Evolutionary conservation across 1,284 basidiomycete genomes (phyloP).

Genomic region (Grifola frondosa): DNA sequence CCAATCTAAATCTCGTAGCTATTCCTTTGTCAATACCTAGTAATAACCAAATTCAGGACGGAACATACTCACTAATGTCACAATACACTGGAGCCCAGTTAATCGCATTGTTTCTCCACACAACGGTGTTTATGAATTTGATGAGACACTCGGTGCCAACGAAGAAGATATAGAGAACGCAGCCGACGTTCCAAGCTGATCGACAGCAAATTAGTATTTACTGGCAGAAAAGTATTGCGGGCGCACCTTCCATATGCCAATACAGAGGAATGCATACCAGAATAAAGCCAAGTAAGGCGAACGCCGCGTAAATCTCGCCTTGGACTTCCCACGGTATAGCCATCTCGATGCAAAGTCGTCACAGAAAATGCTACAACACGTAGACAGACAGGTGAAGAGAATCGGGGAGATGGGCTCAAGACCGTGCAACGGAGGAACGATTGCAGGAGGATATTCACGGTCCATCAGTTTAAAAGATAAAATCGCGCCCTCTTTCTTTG

Average conservation of each 20-base stretch:
- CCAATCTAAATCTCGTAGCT: slow-evolving; percentile 38
- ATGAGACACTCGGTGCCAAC: slow-evolving; percentile 53
- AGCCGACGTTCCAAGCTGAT: slow-evolving; percentile 50
- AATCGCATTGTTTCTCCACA: slow-evolving; percentile 62
- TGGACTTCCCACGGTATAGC: slow-evolving; percentile 15
- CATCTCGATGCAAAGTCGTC: slow-evolving; percentile 11
- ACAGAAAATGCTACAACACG: slow-evolving; percentile 14
- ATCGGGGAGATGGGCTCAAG: slow-evolving; percentile 8
- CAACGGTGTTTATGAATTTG: slow-evolving; percentile 58
- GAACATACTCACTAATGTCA: slow-evolving; percentile 60
- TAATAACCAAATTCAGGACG: not conserved
- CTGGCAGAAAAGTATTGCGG: not conserved
- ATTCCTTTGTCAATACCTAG: too few species aligned
- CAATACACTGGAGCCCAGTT: slow-evolving; percentile 69
- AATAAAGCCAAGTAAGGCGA: slow-evolving; percentile 17
- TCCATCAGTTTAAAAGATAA: slow-evolving; percentile 16
- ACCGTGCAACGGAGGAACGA: slow-evolving; percentile 21
- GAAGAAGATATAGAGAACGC: slow-evolving; percentile 68
- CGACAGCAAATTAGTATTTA: slow-evolving; percentile 1
- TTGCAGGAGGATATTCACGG: slow-evolving; percentile 13
- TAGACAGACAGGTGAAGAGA: slow-evolving; percentile 9
- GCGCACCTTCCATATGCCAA: slow-evolving; percentile 57
- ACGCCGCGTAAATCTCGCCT: slow-evolving; percentile 18
- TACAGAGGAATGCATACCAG: slow-evolving; percentile 45
- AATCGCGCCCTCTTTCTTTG: slow-evolving; percentile 14